Conservation (phyloP, 345 rosid species). For the Syzygium jambos region DNA sequence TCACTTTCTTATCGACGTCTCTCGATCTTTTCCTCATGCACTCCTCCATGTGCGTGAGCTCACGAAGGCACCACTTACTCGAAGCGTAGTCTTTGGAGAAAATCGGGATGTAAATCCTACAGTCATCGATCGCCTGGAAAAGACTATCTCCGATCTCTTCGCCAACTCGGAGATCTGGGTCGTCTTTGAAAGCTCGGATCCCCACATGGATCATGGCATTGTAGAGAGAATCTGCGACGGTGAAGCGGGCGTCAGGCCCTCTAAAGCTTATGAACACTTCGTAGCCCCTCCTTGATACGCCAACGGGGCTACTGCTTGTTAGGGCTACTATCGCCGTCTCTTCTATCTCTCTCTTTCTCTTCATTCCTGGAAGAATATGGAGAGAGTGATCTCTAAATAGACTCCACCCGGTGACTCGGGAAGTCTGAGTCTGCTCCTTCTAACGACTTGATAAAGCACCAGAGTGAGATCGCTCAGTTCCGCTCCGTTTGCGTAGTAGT, state of each 20-base stretch:
- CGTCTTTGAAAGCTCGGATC: background rate
- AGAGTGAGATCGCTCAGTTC: too few species aligned
- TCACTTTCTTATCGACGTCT: too few species aligned
- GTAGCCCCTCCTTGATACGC: background rate
- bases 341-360: too few species aligned
- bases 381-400: too few species aligned
- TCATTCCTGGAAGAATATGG: too few species aligned
- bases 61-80: background rate
- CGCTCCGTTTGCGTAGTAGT: too few species aligned
- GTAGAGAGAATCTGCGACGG: background rate
- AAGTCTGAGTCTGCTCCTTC: too few species aligned
- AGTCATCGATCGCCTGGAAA: background rate
- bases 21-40: too few species aligned
- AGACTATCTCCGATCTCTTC: background rate
- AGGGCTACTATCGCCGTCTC: too few species aligned
- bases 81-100: background rate
- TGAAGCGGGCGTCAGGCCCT: background rate
- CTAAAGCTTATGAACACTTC: slow-evolving; percentile 1
- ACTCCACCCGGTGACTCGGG: too few species aligned
- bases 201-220: background rate
- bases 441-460: too few species aligned
- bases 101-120: background rate
- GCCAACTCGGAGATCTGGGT: background rate
- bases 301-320: too few species aligned
- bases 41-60: background rate